These are phyloP conservation scores for Trichoderma asperelloides DNA, from an alignment of 495 filamentous ascomycete species.

Conservation along the genomic window DNA sequence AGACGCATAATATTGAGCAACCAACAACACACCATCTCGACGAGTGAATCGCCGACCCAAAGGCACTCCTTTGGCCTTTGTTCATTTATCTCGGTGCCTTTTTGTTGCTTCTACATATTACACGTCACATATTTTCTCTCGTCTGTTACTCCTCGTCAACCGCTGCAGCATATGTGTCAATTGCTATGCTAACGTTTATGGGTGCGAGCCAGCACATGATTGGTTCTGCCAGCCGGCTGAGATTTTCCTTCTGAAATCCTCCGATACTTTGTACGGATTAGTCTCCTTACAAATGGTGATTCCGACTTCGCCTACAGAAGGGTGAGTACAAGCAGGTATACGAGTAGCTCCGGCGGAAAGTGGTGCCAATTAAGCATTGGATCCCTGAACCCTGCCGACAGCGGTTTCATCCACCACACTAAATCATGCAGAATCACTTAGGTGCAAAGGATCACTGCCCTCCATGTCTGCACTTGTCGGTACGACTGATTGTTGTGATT, in stretches of 20 bases:
- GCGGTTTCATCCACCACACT: neutral
- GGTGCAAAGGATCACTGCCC: neutral
- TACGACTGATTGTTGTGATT: neutral
- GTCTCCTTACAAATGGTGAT: neutral
- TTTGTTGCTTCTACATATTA: neutral
- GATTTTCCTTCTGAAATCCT: neutral
- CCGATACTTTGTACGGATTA: neutral
- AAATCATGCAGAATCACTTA: neutral
- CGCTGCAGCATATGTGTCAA: neutral
- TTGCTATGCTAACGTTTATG: neutral
- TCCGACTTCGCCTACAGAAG: neutral
- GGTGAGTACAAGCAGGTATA: neutral
- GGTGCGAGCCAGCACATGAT: too few relatives aligned
- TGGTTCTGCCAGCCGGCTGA: neutral
- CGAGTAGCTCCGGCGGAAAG: neutral
- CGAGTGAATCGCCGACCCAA: neutral
- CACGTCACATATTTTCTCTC: neutral
- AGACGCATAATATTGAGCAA: neutral
- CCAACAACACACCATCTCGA: conserved; percentile 8
- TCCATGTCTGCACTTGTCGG: neutral
- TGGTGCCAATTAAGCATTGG: conserved; percentile 1
- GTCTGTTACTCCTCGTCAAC: neutral
- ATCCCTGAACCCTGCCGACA: neutral
- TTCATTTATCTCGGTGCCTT: neutral
- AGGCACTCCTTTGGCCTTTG: neutral